Evolutionary conservation across 805 yeast species (phyloP).

Genomic region (Wickerhamomyces silvicola): DNA sequence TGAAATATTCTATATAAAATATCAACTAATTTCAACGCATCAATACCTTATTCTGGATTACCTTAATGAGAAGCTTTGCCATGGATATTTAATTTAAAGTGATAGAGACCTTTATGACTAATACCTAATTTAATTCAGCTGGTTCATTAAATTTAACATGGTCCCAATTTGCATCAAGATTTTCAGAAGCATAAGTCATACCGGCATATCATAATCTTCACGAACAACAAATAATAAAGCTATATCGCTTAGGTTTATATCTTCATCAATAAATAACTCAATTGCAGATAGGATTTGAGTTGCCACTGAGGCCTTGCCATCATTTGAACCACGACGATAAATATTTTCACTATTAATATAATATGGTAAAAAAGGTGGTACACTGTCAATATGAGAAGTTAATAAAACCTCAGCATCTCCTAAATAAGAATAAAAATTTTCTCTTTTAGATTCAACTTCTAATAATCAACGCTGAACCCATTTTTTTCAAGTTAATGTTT

Average conservation of each 20-base stretch:
- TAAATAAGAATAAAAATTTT: conserved; percentile 52
- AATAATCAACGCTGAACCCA: conserved; percentile 49
- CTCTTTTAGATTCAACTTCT: conserved; percentile 30
- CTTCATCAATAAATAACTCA: conserved; percentile 34
- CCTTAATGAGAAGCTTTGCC: conserved; percentile 65
- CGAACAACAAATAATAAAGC: conserved; percentile 60
- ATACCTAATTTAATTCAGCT: conserved; percentile 61
- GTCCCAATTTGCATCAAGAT: conserved; percentile 42
- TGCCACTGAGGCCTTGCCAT: conserved; percentile 69
- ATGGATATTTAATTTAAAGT: conserved; percentile 34
- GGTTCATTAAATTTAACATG: conserved; percentile 71
- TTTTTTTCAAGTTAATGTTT: conserved; percentile 9
- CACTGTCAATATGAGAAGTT: conserved; percentile 68
- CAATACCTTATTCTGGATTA: conserved; percentile 61
- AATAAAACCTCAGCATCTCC: conserved; percentile 41
- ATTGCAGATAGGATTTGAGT: conserved; percentile 50
- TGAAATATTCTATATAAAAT: conserved; percentile 39
- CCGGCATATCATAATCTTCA: conserved; percentile 62
- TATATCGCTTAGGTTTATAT: conserved; percentile 47
- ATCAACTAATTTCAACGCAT: conserved; percentile 51
- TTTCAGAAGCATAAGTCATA: conserved; percentile 38
- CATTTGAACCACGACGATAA: conserved; percentile 62
- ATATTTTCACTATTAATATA: conserved; percentile 38
- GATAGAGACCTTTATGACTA: conserved; percentile 60
- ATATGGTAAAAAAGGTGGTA: conserved; percentile 59